Conservation (phyloP, 768 basidiomycete species). For the Leccinum boreale region DNA sequence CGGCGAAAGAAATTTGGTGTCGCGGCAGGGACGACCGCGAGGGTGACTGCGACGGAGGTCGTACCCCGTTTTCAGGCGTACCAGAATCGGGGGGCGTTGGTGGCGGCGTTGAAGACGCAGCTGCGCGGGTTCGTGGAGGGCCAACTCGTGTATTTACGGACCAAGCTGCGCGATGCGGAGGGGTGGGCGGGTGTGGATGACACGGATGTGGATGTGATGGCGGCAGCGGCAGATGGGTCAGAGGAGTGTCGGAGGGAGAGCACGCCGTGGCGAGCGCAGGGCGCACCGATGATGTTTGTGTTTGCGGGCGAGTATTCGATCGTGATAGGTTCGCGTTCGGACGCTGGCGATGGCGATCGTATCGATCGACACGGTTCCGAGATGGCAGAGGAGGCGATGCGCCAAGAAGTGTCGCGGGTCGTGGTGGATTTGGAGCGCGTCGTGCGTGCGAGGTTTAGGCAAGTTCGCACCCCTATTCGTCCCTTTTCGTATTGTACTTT, state of each 20-base stretch:
- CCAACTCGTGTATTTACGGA: conserved; percentile 19
- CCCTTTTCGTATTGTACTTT: background rate
- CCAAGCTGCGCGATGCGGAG: conserved; percentile 11
- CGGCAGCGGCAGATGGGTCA: background rate
- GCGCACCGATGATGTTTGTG: conserved; percentile 11
- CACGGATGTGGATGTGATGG: background rate
- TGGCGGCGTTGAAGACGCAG: conserved; percentile 14
- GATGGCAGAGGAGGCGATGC: conserved; percentile 7
- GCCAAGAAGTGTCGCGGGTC: conserved; percentile 15
- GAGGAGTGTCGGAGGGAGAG: background rate
- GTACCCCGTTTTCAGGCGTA: conserved; percentile 15
- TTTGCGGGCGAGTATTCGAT: conserved; percentile 29
- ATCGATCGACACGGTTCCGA: background rate
- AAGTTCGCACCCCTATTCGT: background rate
- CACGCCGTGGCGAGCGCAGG: background rate
- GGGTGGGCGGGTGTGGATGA: background rate
- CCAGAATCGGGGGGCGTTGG: conserved; percentile 17
- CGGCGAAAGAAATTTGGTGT: background rate
- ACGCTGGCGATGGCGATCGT: background rate
- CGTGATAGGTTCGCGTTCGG: conserved; percentile 4
- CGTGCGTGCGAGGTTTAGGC: conserved; percentile 20
- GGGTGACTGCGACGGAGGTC: background rate
- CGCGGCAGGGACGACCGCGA: background rate
- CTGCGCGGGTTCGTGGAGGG: conserved; percentile 24
- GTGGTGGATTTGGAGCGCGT: conserved; percentile 13